Evolutionary conservation across 179 eudicot species (phyloP).

Genomic region (Silene noctiflora): DNA sequence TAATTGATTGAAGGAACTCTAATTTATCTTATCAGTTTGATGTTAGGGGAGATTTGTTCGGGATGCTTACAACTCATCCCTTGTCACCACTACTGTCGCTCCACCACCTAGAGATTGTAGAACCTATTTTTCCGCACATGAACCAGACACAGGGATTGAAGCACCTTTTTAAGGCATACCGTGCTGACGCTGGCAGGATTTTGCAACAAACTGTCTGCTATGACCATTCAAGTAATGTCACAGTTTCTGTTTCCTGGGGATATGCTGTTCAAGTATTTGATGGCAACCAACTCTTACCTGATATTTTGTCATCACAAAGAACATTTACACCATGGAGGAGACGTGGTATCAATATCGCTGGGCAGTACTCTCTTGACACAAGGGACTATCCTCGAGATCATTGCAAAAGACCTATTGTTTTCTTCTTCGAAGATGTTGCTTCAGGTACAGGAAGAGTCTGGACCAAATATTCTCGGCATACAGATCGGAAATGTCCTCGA

Average conservation of each 20-base stretch:
- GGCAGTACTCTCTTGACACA: slow-evolving; percentile 47
- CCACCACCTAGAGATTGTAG: slow-evolving; percentile 58
- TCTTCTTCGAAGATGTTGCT: slow-evolving; percentile 52
- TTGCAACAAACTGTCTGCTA: slow-evolving; percentile 81
- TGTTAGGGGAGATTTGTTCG: slow-evolving; percentile 66
- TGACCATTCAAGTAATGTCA: slow-evolving; percentile 43
- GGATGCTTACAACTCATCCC: slow-evolving; percentile 76
- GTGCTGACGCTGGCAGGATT: slow-evolving; percentile 54
- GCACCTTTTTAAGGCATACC: slow-evolving; percentile 60
- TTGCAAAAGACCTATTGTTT: slow-evolving; percentile 59
- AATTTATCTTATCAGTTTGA: slow-evolving; percentile 48
- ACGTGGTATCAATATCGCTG: slow-evolving; percentile 31
- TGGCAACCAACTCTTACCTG: slow-evolving; percentile 57
- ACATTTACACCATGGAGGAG: slow-evolving; percentile 78
- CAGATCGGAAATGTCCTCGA: slow-evolving; percentile 36
- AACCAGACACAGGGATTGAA: slow-evolving; percentile 40
- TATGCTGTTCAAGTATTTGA: slow-evolving; percentile 70
- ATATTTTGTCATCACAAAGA: slow-evolving; percentile 46
- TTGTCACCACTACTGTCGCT: slow-evolving; percentile 66
- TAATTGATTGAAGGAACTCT: background rate
- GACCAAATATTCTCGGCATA: slow-evolving; percentile 44
- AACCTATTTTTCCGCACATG: slow-evolving; percentile 75
- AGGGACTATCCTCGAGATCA: slow-evolving; percentile 46
- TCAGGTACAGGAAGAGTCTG: slow-evolving; percentile 33
- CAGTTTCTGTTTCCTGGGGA: slow-evolving; percentile 86